Base-by-base conservation (phyloP, 768 basidiomycete genomes). In the Tricholoma sp. region DNA sequence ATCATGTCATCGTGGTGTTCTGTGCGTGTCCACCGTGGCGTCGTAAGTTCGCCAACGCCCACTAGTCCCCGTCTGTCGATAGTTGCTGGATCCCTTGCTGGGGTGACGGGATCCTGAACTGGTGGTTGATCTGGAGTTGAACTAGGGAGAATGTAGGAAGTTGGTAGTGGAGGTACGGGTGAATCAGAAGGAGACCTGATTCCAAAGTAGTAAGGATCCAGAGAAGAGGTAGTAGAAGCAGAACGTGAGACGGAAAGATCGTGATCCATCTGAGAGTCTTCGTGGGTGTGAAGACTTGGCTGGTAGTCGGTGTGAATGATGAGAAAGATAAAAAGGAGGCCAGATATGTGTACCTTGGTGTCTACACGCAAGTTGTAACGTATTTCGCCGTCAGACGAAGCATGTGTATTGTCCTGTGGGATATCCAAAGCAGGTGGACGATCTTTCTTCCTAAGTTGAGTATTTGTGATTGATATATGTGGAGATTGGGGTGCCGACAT, bases 1-100 rank as follows among this genome's bases (percentile, higher is more conserved):
- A 67, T 71, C 53, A 70, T 76, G 55, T 69, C 63, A 53, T 70
- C 78, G 62, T 71, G 69, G 34, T 74, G 71, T 50, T 80, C 78
- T 27, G 74, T 69, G 66, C 82, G 82, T 58, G 81, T 81, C 95
- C 94, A 99, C 59, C 94, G 83, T 50, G 97, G 97, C n/a, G 97
- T 99, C 18, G 94, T 78, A 31, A 98, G 83, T 72, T 99, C 97
- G 35, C 97, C 97, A 5, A 98, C 90, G 22, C 97, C 97, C 54
- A 98, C 84, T 39, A 98, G 83, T 35, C 85, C 89, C 16, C 84
- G 81, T 57, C 97, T 81, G 74, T 98, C 94, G 59, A 94, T 93
- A 62, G 75, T 69, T 19, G 89, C 83, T 19, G 89, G 88, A 73
- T 93, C 86, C 58, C 83, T 80, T 32, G 80, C 85, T 8, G 91